Base-by-base conservation (phyloP, 2,329 filamentous ascomycete species). In the Botrytis sinoallii region DNA sequence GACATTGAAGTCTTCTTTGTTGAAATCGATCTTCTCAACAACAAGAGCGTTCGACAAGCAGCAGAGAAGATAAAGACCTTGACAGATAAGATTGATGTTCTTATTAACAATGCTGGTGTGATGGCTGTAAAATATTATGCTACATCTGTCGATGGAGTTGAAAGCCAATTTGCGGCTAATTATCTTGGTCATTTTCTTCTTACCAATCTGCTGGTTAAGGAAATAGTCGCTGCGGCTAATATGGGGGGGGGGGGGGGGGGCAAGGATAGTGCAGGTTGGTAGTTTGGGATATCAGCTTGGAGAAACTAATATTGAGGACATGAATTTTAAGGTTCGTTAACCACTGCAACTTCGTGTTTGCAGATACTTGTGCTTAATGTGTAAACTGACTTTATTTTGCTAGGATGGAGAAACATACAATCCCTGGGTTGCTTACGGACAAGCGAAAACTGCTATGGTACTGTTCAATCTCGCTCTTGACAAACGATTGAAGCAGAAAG, bases 11-110 rank as follows among this genome's bases (percentile, higher is more conserved):
- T 75, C 8, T 35, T 29, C 3, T 77, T 78, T 52, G 69, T 79
- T 22, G 60, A 74, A 9, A 42, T 79, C 38, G 83, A 85, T 59
- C 81, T 86, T 16, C 79, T 79, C n/a, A 84, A 82, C 25, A 76
- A 84, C 46, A 79, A 81, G 3, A 81, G 81, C 0, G 81, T 87
- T 5, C 82, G 85, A 25, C 73, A 77, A 2, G 83, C 85, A 0
- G 84, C 84, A 1, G 77, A 75, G 0, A 78, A 80, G 16, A 80
- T 85, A 7, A 82, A 81, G 20, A 55, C 73, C 3, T 5, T 29
- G 14, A 63, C 32, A 12, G 63, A 74, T 1, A 83, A 83, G 20
- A 80, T 85, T 18, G 82, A 85, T 61, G 80, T 85, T 9, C 75
- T 85, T 12, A 80, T 85, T 7, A 78, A 77, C 65, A 77, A 59